Percentiles rank a stretch among this genome's conserved stretches.
Conservation (phyloP, 2,329 filamentous ascomycete genomes). For the Curvularia eragrostidis region DNA sequence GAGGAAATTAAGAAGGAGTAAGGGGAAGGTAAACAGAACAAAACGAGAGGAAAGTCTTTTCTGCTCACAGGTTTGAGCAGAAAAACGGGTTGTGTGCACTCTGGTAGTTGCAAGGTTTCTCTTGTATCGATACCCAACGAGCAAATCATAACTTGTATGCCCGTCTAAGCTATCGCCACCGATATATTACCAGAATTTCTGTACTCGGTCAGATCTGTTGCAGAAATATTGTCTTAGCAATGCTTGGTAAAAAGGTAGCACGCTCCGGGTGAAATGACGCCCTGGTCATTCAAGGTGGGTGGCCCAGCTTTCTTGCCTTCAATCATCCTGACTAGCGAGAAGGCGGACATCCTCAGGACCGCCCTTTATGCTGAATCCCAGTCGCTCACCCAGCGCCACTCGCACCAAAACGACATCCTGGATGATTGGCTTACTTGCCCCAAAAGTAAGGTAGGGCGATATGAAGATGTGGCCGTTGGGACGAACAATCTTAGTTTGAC, state of each 20-base stretch:
- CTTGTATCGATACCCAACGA: constrained; percentile 9
- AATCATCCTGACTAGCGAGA: constrained; percentile 26
- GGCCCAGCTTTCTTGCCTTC: constrained; percentile 14
- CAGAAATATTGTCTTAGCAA: constrained; percentile 24
- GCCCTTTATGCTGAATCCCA: constrained; percentile 21
- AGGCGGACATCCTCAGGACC: constrained; percentile 16
- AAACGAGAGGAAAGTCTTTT: not conserved
- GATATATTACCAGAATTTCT: not conserved
- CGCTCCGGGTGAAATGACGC: constrained; percentile 23
- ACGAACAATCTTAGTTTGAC: constrained; percentile 56
- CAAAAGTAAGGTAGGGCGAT: constrained; percentile 60
- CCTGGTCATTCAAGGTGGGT: constrained; percentile 20
- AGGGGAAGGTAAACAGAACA: not conserved
- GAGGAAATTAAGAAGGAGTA: not conserved
- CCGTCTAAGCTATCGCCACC: not conserved
- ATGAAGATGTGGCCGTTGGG: constrained; percentile 61
- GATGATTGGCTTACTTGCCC: constrained; percentile 23
- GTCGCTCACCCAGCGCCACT: constrained; percentile 19
- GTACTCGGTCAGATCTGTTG: constrained; percentile 1
- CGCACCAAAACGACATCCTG: constrained; percentile 8
- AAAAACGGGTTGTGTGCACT: not conserved
- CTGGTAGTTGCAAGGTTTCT: not conserved
- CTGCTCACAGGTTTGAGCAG: not conserved
- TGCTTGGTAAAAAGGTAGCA: constrained; percentile 32
- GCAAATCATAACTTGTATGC: not conserved